Percentiles rank a stretch among this genome's conserved stretches.
phyloP scores from a whole-genome alignment of 208 protist genomes.

The Crithidia expoeki region DNA sequence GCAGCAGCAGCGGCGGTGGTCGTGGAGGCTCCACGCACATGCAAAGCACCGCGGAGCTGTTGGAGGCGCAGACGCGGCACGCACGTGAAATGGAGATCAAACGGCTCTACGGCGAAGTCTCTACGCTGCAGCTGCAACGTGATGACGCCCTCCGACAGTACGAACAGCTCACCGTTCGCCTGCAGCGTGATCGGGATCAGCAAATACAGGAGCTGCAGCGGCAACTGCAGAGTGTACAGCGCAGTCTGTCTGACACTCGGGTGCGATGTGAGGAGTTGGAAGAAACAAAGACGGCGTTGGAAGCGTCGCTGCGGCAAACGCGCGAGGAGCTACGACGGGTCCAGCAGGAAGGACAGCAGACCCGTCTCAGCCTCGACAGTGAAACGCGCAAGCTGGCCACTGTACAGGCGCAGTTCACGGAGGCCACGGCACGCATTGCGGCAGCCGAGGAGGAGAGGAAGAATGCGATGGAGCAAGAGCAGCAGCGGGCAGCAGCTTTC shows the following conservation, averaged over 20 bases:
- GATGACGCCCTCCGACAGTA: constrained; percentile 74
- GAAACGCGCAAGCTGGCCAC: constrained; percentile 21
- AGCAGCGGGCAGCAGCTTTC: constrained; percentile 28
- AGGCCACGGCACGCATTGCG: constrained; percentile 12
- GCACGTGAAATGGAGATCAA: constrained; percentile 81
- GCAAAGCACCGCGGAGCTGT: constrained; percentile 57
- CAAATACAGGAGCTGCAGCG: constrained; percentile 37
- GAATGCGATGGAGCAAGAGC: constrained; percentile 20
- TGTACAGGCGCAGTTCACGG: constrained; percentile 38
- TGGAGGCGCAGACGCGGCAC: constrained; percentile 69
- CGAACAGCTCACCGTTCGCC: constrained; percentile 61
- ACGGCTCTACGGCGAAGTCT: constrained; percentile 70
- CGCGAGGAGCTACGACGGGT: constrained; percentile 32
- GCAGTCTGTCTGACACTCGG: constrained; percentile 25
- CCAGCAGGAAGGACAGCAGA: constrained; percentile 35
- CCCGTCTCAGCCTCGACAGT: constrained; percentile 22
- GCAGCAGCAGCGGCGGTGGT: not conserved
- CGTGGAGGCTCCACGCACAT: constrained; percentile 15
- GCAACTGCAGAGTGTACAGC: constrained; percentile 39
- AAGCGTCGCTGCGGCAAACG: constrained; percentile 19
- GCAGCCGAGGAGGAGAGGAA: constrained; percentile 29
- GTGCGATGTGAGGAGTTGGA: constrained; percentile 37
- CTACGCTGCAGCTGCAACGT: constrained; percentile 61
- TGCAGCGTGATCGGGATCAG: constrained; percentile 58
- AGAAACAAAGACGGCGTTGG: constrained; percentile 16